Conservation (phyloP, 148 eudicot species). For the Fallopia convolvulus region DNA sequence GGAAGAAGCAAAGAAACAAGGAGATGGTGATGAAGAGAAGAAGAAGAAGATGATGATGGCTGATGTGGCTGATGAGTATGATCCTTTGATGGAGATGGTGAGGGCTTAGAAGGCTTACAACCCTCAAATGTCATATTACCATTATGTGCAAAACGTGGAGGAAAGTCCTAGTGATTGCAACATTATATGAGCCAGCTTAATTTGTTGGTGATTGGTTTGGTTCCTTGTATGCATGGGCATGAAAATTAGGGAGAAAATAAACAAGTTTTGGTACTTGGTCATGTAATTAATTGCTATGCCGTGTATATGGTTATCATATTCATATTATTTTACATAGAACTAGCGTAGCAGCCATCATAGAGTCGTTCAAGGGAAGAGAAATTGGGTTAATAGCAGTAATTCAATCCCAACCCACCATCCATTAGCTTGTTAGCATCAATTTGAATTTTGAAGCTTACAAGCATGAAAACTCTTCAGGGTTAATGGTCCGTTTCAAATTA, state of each 20-base stretch:
- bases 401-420: neutral
- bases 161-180: neutral
- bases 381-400: neutral
- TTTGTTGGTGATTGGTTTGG: no score
- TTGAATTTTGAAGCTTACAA: neutral
- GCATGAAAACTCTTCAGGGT: neutral
- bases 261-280: neutral
- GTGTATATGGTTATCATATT: neutral
- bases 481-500: neutral
- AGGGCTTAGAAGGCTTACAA: neutral
- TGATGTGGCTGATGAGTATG: neutral
- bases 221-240: no score
- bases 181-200: no score
- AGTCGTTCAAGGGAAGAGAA: neutral
- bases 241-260: neutral
- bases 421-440: neutral
- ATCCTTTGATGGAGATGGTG: constrained; percentile 2
- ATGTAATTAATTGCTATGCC: neutral
- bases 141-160: neutral
- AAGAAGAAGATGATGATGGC: constrained; percentile 15
- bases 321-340: no score
- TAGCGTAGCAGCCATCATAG: no score
- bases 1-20: constrained; percentile 2
- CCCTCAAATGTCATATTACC: neutral
- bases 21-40: constrained; percentile 16